Evolutionary conservation across 1,139 yeast species (phyloP), one percentile per base, ranked within the genome.

Genomic region (Lodderomyces orthopsilosis): DNA sequence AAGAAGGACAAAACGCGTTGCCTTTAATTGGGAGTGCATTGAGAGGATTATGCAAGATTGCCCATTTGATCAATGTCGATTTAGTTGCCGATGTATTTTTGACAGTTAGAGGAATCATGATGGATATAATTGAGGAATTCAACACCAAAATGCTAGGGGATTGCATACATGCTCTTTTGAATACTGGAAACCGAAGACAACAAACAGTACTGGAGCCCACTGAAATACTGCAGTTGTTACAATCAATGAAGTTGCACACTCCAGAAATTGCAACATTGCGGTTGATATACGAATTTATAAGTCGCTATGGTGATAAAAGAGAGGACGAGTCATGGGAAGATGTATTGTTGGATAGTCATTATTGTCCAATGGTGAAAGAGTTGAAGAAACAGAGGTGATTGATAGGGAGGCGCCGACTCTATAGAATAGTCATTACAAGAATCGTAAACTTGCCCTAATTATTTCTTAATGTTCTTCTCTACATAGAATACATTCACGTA

Each of bases 41-140:
- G 42, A 98, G 93, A 68, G 98, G 98, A 6, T 68, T 93, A 46
- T 87, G 97, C 2, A 81, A 81, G 59, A 90, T 85, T 59, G 96
- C 98, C 2, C 93, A 85, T 57, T 83, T 91, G 82, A 91, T 95
- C 30, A 93, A 93, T 59, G 81, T 93, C 43, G 98, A 93, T 52
- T 71, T 93, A 43, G 76, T 93, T 53, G 98, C 98, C 23, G 98
- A 93, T 61, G 82, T 93, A 62, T 72, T 93, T 40, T 95, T 86
- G 61, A 96, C 90, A 2, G 74, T 93, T 58, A 75, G 94, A 54
- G 98, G 93, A 62, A 75, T 87, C 23, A 79, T 86, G 63, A 56
- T 63, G 17, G 85, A 80, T 49, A 62, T 70, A 14, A 53, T 70
- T 14, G 62, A 60, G 4, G 63, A 61, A 19, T 39, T 30, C 34